Percentiles rank a stretch among this genome's conserved stretches.
Conservation (phyloP, 257 asterid species). For the Parsonsia alboflavescens region DNA sequence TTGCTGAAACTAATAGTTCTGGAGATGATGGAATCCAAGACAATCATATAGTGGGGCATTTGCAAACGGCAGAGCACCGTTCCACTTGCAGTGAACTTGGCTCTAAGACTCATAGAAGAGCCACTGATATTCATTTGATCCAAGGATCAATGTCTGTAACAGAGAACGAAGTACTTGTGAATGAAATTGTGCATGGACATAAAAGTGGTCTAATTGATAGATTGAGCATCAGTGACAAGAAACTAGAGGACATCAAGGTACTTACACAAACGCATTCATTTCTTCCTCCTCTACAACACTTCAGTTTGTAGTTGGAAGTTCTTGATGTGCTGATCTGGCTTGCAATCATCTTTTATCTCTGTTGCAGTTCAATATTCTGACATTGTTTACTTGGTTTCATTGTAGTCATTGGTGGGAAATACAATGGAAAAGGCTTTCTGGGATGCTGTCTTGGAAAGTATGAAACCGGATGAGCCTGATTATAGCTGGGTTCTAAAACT, state of each 20-base stretch:
- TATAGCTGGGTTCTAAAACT: slow-evolving; percentile 61
- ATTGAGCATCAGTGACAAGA: slow-evolving; percentile 24
- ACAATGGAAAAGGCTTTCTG: slow-evolving; percentile 85
- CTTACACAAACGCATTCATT: slow-evolving; percentile 4
- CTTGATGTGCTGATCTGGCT: not conserved
- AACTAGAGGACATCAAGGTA: slow-evolving; percentile 46
- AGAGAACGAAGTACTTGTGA: slow-evolving; percentile 70
- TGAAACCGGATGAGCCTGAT: slow-evolving; percentile 57
- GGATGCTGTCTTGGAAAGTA: slow-evolving; percentile 73
- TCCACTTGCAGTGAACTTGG: slow-evolving; percentile 22
- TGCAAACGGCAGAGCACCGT: not conserved
- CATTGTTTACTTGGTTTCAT: slow-evolving; percentile 1
- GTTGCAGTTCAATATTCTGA: not conserved
- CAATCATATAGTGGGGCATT: not conserved
- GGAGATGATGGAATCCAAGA: slow-evolving; percentile 3
- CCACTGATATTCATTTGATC: slow-evolving; percentile 24
- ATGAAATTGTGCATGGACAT: slow-evolving; percentile 73
- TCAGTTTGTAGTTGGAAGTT: not conserved
- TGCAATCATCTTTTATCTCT: not conserved
- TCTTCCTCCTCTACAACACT: not conserved
- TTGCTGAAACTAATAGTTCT: not conserved
- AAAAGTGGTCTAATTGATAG: slow-evolving; percentile 35
- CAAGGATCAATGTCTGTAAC: slow-evolving; percentile 2
- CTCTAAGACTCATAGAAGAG: slow-evolving; percentile 25
- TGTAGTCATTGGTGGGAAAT: slow-evolving; percentile 48